These are phyloP conservation scores for Pelargonium cotyledonis DNA, from an alignment of 441 rosid genomes.

Conservation along the genomic window DNA sequence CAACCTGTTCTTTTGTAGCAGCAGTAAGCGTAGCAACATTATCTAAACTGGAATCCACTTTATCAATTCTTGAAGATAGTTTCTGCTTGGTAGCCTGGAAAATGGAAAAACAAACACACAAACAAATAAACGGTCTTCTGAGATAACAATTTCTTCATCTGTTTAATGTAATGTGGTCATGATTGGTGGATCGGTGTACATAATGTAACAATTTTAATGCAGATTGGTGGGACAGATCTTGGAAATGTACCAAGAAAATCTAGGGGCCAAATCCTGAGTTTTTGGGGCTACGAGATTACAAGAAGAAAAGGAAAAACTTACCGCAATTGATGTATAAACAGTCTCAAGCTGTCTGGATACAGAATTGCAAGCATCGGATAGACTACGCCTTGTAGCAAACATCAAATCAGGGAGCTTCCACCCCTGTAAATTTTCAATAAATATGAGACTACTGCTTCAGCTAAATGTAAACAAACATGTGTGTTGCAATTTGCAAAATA, in stretches of 20 bases:
- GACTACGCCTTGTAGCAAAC: slow-evolving; percentile 92
- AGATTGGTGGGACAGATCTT: not conserved
- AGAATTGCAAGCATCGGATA: slow-evolving; percentile 72
- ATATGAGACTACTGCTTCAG: too few species aligned
- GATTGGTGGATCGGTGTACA: not conserved
- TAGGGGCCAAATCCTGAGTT: too few species aligned
- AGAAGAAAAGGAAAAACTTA: slow-evolving; percentile 19
- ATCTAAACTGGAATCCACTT: slow-evolving; percentile 45
- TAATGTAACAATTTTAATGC: not conserved
- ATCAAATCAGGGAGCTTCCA: slow-evolving; percentile 93
- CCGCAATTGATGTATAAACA: slow-evolving; percentile 70
- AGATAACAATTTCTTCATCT: not conserved
- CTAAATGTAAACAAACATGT: not conserved
- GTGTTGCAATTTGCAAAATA: not conserved
- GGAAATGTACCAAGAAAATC: too few species aligned
- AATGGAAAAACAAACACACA: not conserved
- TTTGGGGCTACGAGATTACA: not conserved
- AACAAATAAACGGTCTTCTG: not conserved
- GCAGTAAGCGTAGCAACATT: slow-evolving; percentile 48
- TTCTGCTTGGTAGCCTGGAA: slow-evolving; percentile 59
- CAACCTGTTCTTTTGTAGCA: slow-evolving; percentile 63
- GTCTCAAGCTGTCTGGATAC: slow-evolving; percentile 73
- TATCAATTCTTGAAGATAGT: slow-evolving; percentile 51
- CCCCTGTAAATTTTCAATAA: slow-evolving; percentile 40
- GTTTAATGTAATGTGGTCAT: not conserved